A percentile compares a stretch with the other conserved stretches of the same genome.
phyloP scores from a whole-genome alignment of 2,329 filamentous ascomycete species.

The Helicocarpus griseus region DNA sequence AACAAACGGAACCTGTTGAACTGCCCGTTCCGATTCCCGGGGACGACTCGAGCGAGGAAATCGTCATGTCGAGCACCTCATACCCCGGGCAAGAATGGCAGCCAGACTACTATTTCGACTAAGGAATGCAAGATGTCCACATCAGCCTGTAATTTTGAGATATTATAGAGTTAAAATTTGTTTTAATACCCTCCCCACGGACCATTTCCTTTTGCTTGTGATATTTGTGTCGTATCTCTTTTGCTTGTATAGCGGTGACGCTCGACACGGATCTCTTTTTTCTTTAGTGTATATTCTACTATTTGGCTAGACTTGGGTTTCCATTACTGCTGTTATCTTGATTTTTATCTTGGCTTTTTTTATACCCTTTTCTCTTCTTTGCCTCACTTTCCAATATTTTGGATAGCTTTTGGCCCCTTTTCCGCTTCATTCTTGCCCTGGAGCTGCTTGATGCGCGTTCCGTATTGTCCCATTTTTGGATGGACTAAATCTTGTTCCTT shows the following conservation, averaged over 20 bases:
- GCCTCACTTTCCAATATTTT: not conserved
- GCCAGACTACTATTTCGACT: conserved; percentile 15
- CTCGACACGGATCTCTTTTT: not conserved
- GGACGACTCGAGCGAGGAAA: conserved; percentile 35
- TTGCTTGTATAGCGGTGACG: not conserved
- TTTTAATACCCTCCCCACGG: not conserved
- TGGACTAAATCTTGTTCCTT: too few relatives aligned
- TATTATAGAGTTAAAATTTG: not conserved
- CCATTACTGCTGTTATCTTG: too few relatives aligned
- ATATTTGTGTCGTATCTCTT: not conserved
- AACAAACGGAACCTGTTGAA: conserved; percentile 23
- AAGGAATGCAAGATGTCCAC: not conserved
- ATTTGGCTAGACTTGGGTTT: not conserved
- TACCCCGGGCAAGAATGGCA: conserved; percentile 42
- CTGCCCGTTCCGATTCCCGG: conserved; percentile 20
- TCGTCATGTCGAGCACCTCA: conserved; percentile 39
- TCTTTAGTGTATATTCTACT: not conserved
- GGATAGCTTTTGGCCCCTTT: not conserved
- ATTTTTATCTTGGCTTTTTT: not conserved
- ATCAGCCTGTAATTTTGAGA: not conserved
- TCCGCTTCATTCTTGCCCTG: not conserved
- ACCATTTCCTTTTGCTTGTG: not conserved
- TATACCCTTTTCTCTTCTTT: not conserved
- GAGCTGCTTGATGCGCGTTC: too few relatives aligned
- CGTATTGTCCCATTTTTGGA: too few relatives aligned